Conservation (phyloP, 78 protist species). For the Dictyostelium citrinum region DNA sequence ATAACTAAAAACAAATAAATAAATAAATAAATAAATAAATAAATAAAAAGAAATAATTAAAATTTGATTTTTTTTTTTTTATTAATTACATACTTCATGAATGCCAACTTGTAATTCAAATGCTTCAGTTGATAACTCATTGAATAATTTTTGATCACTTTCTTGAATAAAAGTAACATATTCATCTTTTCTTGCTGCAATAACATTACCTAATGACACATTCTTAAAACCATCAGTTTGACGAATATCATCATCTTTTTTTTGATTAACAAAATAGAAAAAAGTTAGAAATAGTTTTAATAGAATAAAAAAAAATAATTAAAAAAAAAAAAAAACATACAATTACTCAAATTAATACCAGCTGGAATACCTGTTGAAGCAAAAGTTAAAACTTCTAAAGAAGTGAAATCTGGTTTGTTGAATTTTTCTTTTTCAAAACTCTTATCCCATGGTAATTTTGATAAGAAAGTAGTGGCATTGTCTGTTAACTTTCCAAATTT, state of each 20-base stretch:
- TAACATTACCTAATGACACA: constrained; percentile 85
- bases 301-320: not conserved
- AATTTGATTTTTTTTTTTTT: no score
- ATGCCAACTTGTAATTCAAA: constrained; percentile 89
- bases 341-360: constrained; percentile 64
- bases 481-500: constrained; percentile 74
- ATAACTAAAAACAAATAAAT: not conserved
- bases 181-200: constrained; percentile 40
- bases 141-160: constrained; percentile 62
- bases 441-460: constrained; percentile 84
- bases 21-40: no score
- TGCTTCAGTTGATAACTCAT: constrained; percentile 18
- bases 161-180: constrained; percentile 56
- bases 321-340: not conserved
- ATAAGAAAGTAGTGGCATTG: constrained; percentile 56
- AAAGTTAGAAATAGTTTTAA: no score
- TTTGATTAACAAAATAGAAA: not conserved
- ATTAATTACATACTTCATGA: constrained; percentile 80
- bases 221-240: constrained; percentile 89
- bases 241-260: constrained; percentile 86
- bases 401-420: constrained; percentile 87
- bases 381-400: constrained; percentile 85
- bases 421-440: constrained; percentile 85
- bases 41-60: constrained; percentile 13
- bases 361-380: constrained; percentile 85